These are phyloP conservation scores for Puccinia hordei DNA, from an alignment of 1,284 basidiomycete genomes.

Conservation along the genomic window DNA sequence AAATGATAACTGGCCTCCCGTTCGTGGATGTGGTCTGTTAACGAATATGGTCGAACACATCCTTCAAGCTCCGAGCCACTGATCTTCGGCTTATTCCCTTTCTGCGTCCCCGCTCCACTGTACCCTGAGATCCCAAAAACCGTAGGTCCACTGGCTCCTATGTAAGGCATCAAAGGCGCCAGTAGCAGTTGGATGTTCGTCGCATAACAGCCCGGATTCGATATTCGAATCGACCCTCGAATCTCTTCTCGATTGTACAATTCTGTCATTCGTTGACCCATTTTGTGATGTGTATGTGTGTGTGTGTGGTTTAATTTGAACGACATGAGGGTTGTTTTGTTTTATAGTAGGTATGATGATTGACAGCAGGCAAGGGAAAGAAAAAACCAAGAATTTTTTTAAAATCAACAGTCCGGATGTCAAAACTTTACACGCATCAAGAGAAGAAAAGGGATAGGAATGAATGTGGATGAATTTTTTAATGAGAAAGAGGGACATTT, in stretches of 20 bases:
- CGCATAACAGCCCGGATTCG: conserved; percentile 96
- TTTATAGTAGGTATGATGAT: conserved; percentile 41
- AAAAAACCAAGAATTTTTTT: conserved; percentile 31
- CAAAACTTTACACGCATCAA: conserved; percentile 17
- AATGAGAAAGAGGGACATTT: background rate
- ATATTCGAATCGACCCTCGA: conserved; percentile 75
- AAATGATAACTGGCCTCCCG: conserved; percentile 87
- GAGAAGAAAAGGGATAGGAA: background rate
- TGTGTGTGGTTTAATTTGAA: conserved; percentile 52
- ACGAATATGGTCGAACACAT: conserved; percentile 77
- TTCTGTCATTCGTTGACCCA: conserved; percentile 64
- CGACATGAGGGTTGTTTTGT: conserved; percentile 57
- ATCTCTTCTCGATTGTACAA: conserved; percentile 78
- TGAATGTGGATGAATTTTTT: background rate
- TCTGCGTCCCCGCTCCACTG: conserved; percentile 88
- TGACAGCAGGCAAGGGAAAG: conserved; percentile 54
- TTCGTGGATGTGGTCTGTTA: conserved; percentile 98
- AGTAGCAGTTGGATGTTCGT: conserved; percentile 89
- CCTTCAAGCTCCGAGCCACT: conserved; percentile 72
- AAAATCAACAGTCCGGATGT: conserved; percentile 25
- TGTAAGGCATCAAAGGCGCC: conserved; percentile 78
- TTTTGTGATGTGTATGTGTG: conserved; percentile 47
- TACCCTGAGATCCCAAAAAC: conserved; percentile 93
- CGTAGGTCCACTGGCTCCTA: conserved; percentile 74
- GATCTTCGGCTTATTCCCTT: conserved; percentile 77